Percentiles rank a stretch among this genome's conserved stretches.
These are phyloP conservation scores for Clarireedia sp. DNA, from an alignment of 2,329 filamentous ascomycete genomes.

Conservation along the genomic window DNA sequence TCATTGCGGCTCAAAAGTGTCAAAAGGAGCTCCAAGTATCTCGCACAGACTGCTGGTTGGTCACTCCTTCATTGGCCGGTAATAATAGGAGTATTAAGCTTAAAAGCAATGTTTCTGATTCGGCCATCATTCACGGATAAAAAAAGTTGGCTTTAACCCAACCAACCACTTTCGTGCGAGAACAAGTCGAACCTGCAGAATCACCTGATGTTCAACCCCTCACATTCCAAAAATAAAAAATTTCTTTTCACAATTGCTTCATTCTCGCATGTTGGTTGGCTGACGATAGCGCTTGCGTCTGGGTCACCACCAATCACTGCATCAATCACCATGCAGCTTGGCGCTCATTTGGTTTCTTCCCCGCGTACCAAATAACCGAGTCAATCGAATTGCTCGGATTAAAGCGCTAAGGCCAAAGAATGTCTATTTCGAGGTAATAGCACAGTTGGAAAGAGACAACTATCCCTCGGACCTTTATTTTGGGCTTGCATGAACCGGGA, in stretches of 20 bases:
- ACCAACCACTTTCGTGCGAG: neutral
- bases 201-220: constrained; percentile 3
- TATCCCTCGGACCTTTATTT: constrained; percentile 7
- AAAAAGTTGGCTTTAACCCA: constrained; percentile 1
- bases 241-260: too few species aligned
- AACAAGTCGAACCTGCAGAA: neutral
- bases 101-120: neutral
- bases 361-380: constrained; percentile 7
- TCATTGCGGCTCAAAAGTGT: neutral
- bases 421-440: constrained; percentile 7
- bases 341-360: constrained; percentile 9
- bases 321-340: constrained; percentile 7
- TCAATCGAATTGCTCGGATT: neutral
- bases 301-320: constrained; percentile 4
- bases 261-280: constrained; percentile 1
- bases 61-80: neutral
- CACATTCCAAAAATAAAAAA: constrained; percentile 1
- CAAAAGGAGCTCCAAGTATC: neutral
- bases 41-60: neutral
- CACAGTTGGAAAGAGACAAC: constrained; percentile 1
- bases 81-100: neutral
- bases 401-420: neutral
- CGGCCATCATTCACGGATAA: neutral
- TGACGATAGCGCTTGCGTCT: neutral
- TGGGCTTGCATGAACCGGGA: constrained; percentile 4